Base-by-base conservation (phyloP, 768 basidiomycete species). In the Artomyces pyxidatus region DNA sequence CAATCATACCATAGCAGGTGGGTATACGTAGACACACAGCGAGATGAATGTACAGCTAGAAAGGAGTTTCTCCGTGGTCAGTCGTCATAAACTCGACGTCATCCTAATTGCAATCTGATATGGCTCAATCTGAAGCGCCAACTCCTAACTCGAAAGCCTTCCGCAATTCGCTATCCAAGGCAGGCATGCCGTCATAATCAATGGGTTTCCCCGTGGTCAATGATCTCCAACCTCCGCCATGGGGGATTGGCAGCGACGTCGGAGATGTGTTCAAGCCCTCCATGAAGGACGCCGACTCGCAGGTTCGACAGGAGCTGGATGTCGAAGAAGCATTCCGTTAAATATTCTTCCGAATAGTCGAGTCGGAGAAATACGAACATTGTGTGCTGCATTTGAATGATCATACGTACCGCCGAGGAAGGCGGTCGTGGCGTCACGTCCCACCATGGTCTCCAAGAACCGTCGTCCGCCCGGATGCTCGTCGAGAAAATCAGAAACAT, bases 381-480 rank as follows among this genome's bases (percentile, higher is more conserved):
- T 87, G 62, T 85, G 83, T 10, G 88, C 88, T 6, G 86, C 88
- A 63, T 88, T 85, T 7, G 85, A 87, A 61, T 92, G 88, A 23
- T 80, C 74, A 63, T 90, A 88, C 2, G 85, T 70, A 21, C 90
- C 90, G 4, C 92, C 92, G 61, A 84, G 88, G 71, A 94, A 94
- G 2, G 86, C 76, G 1, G 84, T 75, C 0, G 90, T 91, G 62
- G 86, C 81, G 54, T 94, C 90, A 59, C 81, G 83, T n/a, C 90
- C 91, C 14, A 81, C 72, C 52, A 71, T 79, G 23, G 65, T 67
- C 46, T 68, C 64, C 58, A 96, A 66, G 45, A 86, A 59, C 32
- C 68, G 60, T 35, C 69, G 69, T 14, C 92, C 92, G 21, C 92
- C 92, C 0, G 92, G 92, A 67, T 91, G 88, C 46, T 80, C 72